Conservation (phyloP, 768 basidiomycete genomes). For the Neoboletus brunneissimus region DNA sequence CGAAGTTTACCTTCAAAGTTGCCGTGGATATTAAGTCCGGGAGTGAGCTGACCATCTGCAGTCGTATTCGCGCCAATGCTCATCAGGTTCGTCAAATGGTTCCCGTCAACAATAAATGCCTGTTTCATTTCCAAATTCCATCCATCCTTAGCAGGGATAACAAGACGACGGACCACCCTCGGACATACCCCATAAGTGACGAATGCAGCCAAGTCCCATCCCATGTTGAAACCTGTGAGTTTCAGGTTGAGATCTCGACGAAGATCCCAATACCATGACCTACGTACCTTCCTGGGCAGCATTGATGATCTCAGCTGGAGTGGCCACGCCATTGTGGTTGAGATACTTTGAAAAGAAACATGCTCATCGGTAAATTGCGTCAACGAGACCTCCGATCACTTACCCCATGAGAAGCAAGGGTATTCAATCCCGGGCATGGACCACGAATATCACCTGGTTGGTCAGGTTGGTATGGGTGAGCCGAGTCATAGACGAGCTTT, state of each 20-base stretch:
- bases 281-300: neutral
- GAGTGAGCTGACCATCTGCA: conserved; percentile 3
- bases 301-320: neutral
- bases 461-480: conserved; percentile 14
- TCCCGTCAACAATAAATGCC: conserved; percentile 25
- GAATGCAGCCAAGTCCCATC: conserved; percentile 17
- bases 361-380: neutral
- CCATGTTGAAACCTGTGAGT: conserved; percentile 25
- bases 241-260: neutral
- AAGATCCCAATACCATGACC: neutral
- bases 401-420: conserved; percentile 25
- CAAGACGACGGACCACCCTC: neutral
- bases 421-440: conserved; percentile 26
- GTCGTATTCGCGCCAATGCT: conserved; percentile 23
- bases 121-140: neutral
- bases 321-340: neutral
- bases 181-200: conserved; percentile 20
- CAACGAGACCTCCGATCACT: neutral
- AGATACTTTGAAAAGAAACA: neutral
- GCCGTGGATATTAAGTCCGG: neutral
- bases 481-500: conserved; percentile 19
- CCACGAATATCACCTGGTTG: conserved; percentile 25
- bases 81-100: conserved; percentile 29
- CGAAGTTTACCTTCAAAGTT: conserved; percentile 4
- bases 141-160: neutral